Evolutionary conservation across 2,329 filamentous ascomycete genomes (phyloP), one percentile per base, ranked within the genome.

Genomic region (Dothiorella sarmentorum): DNA sequence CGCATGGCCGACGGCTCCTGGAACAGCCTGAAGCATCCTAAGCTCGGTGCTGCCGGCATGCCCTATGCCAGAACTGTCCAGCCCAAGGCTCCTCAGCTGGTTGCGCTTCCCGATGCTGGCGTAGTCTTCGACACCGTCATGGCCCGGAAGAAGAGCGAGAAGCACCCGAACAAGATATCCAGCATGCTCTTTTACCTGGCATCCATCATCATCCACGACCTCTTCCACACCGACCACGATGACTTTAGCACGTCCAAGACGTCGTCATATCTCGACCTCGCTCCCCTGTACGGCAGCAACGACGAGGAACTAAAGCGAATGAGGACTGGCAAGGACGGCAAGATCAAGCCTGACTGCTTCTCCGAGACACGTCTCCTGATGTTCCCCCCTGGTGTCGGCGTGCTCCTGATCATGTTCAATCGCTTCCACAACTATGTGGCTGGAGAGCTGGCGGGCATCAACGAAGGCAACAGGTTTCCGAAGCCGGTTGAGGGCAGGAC

Each of bases 341-440:
- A 83, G 64, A 75, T 90, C 61, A 89, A 89, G 71, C 83, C 85
- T 0, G 87, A 90, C 66, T 86, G 82, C 61, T 90, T 90, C 67
- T 81, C 84, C 1, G 85, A 88, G 65, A 81, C 82, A 58, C 80
- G 87, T 10, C 72, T 89, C 1, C 72, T 89, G 4, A 81, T 83
- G 3, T 86, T 89, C 59, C 87, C 87, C 3, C 83, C 85, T 0
- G 87, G 87, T 24, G 85, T 88, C n/a, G 84, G 84, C 42, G 81
- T 82, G 10, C 73, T 89, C 63, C 70, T 90, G 35, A 83, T 90
- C 63, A 82, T 88, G 74, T 90, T 88, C 76, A 82, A 81, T 60
- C 75, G 78, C 20, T 95, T 95, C 74, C 93, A 97, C 74, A 97
- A 97, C 73, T 82, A 94, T 63, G 84, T 91, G 0, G 91, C 89